These are phyloP conservation scores for Elaphomyces granulatus DNA, from an alignment of 495 filamentous ascomycete species.

Conservation along the genomic window DNA sequence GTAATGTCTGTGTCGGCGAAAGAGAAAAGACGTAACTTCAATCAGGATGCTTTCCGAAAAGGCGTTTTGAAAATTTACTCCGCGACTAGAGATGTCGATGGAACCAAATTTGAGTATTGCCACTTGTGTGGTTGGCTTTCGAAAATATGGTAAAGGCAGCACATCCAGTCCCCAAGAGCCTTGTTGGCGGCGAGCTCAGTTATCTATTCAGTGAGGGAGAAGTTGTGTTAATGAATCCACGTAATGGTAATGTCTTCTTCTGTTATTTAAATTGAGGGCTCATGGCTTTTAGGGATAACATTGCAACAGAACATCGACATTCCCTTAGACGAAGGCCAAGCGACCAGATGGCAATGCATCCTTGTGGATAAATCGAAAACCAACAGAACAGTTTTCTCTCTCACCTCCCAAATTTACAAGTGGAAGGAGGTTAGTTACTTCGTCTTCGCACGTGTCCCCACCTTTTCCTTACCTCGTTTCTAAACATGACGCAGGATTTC, in stretches of 20 bases:
- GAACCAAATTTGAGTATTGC: constrained; percentile 2
- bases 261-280: not conserved
- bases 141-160: constrained; percentile 8
- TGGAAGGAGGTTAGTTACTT: not conserved
- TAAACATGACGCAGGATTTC: not conserved
- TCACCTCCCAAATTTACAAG: not conserved
- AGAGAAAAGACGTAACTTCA: not conserved
- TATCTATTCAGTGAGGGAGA: constrained; percentile 10
- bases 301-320: not conserved
- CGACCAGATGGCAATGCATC: constrained; percentile 1
- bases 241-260: not conserved
- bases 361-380: not conserved
- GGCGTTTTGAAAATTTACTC: not conserved
- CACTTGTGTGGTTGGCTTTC: constrained; percentile 1
- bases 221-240: not conserved
- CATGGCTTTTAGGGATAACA: not conserved
- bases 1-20: constrained; percentile 10
- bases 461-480: too few relatives aligned
- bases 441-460: too few relatives aligned
- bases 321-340: not conserved
- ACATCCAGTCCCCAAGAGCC: constrained; percentile 9
- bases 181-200: constrained; percentile 5
- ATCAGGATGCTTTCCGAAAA: constrained; percentile 5
- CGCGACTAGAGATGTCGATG: not conserved
- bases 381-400: not conserved